Percentiles rank a stretch among this genome's conserved stretches.
These are phyloP conservation scores for Aspergillus alliaceus DNA, from an alignment of 2,329 filamentous ascomycete species.

Conservation along the genomic window DNA sequence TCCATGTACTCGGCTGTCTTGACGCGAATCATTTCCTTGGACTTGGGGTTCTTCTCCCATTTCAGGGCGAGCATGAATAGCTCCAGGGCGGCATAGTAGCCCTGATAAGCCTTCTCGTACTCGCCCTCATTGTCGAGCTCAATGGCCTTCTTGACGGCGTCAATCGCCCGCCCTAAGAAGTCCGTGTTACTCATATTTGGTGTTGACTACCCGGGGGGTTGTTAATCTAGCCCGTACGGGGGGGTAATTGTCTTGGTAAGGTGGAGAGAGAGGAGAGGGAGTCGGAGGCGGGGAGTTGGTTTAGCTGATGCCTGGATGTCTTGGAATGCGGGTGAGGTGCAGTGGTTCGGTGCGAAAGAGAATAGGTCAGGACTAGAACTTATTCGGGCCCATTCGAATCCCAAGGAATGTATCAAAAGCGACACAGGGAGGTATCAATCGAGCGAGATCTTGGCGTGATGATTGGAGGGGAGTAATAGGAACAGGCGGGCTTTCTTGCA, in stretches of 20 bases:
- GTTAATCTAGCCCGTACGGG: neutral
- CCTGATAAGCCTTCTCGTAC: constrained; percentile 94
- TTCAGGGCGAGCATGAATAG: constrained; percentile 98
- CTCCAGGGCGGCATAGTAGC: constrained; percentile 94
- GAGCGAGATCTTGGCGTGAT: neutral
- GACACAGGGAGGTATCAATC: neutral
- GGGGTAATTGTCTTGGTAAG: neutral
- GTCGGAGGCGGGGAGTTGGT: constrained; percentile 8
- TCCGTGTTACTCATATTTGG: constrained; percentile 87
- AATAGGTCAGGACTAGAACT: neutral
- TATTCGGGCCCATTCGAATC: neutral
- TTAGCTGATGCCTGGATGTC: neutral
- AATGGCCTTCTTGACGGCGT: constrained; percentile 96
- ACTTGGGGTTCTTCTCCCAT: constrained; percentile 98
- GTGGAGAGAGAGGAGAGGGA: neutral
- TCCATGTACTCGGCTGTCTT: constrained; percentile 98
- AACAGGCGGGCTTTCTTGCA: constrained; percentile 15
- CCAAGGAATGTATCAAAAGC: constrained; percentile 2
- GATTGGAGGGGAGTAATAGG: constrained; percentile 4
- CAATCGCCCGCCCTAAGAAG: constrained; percentile 94
- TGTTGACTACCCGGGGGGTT: too few species aligned
- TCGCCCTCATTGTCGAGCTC: constrained; percentile 92
- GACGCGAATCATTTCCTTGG: constrained; percentile 94
- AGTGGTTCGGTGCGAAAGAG: neutral
- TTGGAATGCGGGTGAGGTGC: neutral